These are phyloP conservation scores for Calophaca sinica DNA, from an alignment of 306 rosid genomes.

Conservation along the genomic window DNA sequence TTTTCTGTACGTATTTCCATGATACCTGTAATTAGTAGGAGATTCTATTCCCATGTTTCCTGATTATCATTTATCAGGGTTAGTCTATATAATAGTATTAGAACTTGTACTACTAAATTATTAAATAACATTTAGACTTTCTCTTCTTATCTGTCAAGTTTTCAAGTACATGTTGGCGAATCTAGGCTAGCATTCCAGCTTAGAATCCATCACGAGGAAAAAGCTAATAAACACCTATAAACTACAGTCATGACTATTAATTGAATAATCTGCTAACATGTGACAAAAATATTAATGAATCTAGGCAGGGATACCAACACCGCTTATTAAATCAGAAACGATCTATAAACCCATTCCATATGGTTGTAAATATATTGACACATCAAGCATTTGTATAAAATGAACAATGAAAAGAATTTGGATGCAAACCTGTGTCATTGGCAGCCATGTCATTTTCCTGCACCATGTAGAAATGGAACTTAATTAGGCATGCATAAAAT, in stretches of 20 bases:
- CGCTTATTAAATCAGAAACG: constrained; percentile 10
- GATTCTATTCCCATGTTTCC: no score
- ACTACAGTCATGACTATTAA: neutral
- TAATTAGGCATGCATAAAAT: constrained; percentile 43
- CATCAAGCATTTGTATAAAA: constrained; percentile 29
- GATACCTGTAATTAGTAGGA: no score
- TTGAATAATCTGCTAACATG: neutral
- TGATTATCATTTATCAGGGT: no score
- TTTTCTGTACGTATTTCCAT: no score
- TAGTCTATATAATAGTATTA: neutral
- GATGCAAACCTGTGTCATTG: constrained; percentile 81
- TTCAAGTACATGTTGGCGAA: neutral
- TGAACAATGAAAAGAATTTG: constrained; percentile 31
- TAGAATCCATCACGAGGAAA: neutral
- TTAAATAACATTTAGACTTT: no score
- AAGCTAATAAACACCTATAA: neutral
- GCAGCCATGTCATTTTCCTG: constrained; percentile 68
- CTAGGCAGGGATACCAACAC: constrained; percentile 8
- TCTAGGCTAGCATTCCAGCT: neutral
- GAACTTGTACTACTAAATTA: no score
- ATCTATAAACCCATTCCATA: constrained; percentile 25
- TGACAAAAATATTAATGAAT: neutral
- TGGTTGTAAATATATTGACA: constrained; percentile 19
- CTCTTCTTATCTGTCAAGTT: no score
- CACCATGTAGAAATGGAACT: constrained; percentile 52